A percentile compares a stretch with the other conserved stretches of the same genome.
Evolutionary conservation across 1,284 basidiomycete genomes (phyloP).

Genomic region (Sanghuangporus sanghuang): DNA sequence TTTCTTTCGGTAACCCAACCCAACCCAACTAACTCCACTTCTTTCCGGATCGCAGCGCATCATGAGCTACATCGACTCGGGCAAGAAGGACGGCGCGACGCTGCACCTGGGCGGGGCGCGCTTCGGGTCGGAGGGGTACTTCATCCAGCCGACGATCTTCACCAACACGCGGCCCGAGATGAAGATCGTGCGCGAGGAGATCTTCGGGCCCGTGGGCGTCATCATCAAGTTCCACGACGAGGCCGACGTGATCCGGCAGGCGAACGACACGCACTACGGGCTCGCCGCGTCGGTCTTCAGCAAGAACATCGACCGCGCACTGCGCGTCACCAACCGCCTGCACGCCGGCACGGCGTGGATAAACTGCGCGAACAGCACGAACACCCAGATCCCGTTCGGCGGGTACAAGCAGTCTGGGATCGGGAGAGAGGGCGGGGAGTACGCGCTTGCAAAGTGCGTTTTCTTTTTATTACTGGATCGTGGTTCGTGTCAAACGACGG

Average conservation of each 20-base stretch:
- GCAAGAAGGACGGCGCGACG: constrained; percentile 79
- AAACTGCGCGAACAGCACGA: constrained; percentile 70
- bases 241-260: constrained; percentile 67
- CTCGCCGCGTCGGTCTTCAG: constrained; percentile 86
- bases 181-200: constrained; percentile 89
- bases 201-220: constrained; percentile 83
- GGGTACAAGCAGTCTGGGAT: constrained; percentile 87
- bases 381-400: constrained; percentile 74
- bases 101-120: constrained; percentile 75
- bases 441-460: constrained; percentile 64
- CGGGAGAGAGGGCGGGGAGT: constrained; percentile 82
- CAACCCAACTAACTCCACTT: no score
- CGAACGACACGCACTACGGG: constrained; percentile 87
- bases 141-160: constrained; percentile 82
- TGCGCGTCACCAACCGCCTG: constrained; percentile 71
- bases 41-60: constrained; percentile 46
- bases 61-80: constrained; percentile 85
- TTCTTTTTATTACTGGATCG: background rate
- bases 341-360: constrained; percentile 83
- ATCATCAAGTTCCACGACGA: constrained; percentile 71
- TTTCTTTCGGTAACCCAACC: background rate
- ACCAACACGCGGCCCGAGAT: constrained; percentile 71
- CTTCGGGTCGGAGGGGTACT: constrained; percentile 70
- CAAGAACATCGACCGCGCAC: constrained; percentile 69
- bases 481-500: background rate